Evolutionary conservation across 2,329 filamentous ascomycete genomes (phyloP).

Genomic region (Alternaria sp.): DNA sequence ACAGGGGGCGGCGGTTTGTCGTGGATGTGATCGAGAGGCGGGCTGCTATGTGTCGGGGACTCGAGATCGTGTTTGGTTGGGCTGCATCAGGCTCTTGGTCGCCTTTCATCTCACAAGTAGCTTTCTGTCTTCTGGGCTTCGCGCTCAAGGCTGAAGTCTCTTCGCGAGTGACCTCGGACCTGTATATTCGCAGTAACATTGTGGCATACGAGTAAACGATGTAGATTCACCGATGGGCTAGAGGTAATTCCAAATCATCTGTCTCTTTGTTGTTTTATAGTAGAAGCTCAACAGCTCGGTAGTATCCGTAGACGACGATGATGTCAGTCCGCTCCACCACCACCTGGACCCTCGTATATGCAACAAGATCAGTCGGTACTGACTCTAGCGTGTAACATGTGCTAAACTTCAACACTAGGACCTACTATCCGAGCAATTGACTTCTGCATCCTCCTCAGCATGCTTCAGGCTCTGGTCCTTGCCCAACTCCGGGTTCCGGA

Average conservation of each 20-base stretch:
- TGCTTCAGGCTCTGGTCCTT: constrained; percentile 55
- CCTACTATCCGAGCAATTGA: neutral
- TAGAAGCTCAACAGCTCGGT: neutral
- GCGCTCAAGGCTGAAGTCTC: neutral
- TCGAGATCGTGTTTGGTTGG: neutral
- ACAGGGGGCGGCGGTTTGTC: neutral
- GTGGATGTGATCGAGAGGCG: neutral
- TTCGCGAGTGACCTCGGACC: neutral
- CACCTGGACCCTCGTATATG: neutral
- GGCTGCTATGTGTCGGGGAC: neutral
- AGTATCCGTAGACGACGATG: neutral
- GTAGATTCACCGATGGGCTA: neutral
- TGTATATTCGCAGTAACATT: neutral
- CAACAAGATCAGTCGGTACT: neutral
- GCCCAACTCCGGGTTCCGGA: constrained; percentile 56
- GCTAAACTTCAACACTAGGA: neutral
- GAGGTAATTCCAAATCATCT: neutral
- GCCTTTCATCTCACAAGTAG: neutral
- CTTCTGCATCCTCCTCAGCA: constrained; percentile 40
- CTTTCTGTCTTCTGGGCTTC: neutral
- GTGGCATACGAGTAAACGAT: neutral
- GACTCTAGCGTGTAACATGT: neutral
- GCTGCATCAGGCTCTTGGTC: neutral
- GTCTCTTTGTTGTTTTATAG: neutral
- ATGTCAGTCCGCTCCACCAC: neutral